Conservation (phyloP, 345 rosid species). For the Eucalyptus dawsonii region DNA sequence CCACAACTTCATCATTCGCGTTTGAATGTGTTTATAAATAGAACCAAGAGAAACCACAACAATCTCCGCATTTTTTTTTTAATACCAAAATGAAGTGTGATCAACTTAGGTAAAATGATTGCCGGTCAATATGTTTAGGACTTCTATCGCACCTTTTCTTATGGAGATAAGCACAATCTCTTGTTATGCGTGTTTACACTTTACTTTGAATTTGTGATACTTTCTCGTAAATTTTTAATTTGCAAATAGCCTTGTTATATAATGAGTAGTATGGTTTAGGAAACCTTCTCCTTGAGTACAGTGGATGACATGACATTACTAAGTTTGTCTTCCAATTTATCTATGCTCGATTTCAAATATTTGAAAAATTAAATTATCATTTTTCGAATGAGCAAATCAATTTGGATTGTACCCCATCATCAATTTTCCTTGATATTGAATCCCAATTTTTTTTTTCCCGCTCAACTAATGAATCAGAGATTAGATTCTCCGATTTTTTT, state of each 20-base stretch:
- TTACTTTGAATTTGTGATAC: background rate
- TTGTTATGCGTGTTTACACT: background rate
- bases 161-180: background rate
- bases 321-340: background rate
- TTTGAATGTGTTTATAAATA: background rate
- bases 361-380: background rate
- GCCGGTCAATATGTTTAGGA: background rate
- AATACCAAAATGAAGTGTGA: background rate
- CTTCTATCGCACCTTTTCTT: background rate
- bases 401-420: background rate
- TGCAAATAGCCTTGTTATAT: background rate
- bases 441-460: too few relatives aligned
- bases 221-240: background rate
- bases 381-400: accelerated
- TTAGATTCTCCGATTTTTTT: background rate
- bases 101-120: background rate
- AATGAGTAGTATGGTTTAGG: background rate
- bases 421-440: background rate
- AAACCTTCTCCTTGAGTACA: background rate
- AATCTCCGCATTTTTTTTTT: background rate
- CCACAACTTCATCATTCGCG: background rate
- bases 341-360: background rate
- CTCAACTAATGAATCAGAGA: background rate
- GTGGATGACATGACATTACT: background rate
- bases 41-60: background rate